Base-by-base conservation (phyloP, 1,284 basidiomycete species). In the Hortiboletus rubellus region DNA sequence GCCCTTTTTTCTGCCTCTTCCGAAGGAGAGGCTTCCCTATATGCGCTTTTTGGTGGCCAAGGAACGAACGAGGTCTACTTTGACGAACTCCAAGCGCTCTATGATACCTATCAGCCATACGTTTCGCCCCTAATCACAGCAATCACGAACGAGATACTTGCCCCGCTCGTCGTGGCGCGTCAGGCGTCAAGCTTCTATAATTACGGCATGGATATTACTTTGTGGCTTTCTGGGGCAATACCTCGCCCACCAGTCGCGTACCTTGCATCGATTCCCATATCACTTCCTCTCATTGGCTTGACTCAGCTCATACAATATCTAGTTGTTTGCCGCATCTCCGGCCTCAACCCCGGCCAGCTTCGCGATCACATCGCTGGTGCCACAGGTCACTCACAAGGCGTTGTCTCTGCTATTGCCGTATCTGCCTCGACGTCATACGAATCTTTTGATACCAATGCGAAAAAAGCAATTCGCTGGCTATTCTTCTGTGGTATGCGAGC, bases 1-100 rank as follows among this genome's bases (percentile, higher is more conserved):
- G 89, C 91, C 9, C 84, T 98, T 40, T 77, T 98, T 60, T 76
- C 81, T 18, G 89, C 91, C 31, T 87, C 87, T 46, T 75, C 79
- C 55, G 76, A 82, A 27, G 86, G 86, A 52, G 81, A 90, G 52
- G 89, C 94, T 36, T 89, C 91, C 59, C 78, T 97, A 63, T 98
- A 92, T 77, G 96, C 92, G 55, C 80, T 99, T 56, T 99, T 99
- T 69, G 96, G 96, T 61, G 97, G 97, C n/a, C 96, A 99, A 75
- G 96, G 96, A 64, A 94, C 91, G 63, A 98, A 98, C 74, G 96
- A 99, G 76, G 91, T 96, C 62, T 98, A 98, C 79, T 95, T 98
- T 73, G 91, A 96, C 72, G 96, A 98, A 79, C 85, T 99, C 22
- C 92, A 97, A 77, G 79, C 80, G 45, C 86, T 99, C 57, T 96